Base-by-base conservation (phyloP, 805 yeast species). In the Myxozyma neglecta region DNA sequence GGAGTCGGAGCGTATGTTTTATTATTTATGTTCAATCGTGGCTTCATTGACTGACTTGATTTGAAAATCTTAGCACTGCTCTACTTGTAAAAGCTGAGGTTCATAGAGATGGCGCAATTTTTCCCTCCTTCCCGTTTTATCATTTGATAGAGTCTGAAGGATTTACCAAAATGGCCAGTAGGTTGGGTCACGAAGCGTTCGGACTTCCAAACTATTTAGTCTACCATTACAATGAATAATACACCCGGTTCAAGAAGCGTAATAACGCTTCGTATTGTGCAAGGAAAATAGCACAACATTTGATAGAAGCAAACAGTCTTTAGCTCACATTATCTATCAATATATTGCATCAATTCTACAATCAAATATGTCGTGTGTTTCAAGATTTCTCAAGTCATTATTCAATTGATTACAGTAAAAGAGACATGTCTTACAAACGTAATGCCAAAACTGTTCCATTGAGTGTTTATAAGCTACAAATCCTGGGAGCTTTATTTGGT, bases 101-200 rank as follows among this genome's bases (percentile, higher is more conserved):
- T 57, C 99, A 94, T 76, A 83, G 99, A 74, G 99, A 94, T 75
- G 99, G 99, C 55, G 98, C 98, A 58, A 93, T 94, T 97, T 94
- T 94, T 84, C 99, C 99, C 16, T 89, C 96, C 53, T 94, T 94
- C 84, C 94, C 99, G 63, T 94, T 94, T 80, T 92, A 93, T 74
- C 96, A 94, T 74, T 81, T 94, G 74, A 91, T 94, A 66, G 99
- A 94, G 79, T 92, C 97, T 9, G 99, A 94, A 77, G 99, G 99
- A 16, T 94, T 94, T 76, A 97, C 81, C 86, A 88, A 72, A 76
- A 94, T 94, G 98, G 97, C 97, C 48, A 90, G 91, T 75, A 81
- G 98, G 69, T 80, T 94, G 65, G 96, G 96, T 37, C 92, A 94
- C 75, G 89, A 87, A 70, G 91, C 92, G 24, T 87, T 80, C 73